Evolutionary conservation across 202 grass and related monocot genomes (phyloP).

Genomic region (Carex arenaria): DNA sequence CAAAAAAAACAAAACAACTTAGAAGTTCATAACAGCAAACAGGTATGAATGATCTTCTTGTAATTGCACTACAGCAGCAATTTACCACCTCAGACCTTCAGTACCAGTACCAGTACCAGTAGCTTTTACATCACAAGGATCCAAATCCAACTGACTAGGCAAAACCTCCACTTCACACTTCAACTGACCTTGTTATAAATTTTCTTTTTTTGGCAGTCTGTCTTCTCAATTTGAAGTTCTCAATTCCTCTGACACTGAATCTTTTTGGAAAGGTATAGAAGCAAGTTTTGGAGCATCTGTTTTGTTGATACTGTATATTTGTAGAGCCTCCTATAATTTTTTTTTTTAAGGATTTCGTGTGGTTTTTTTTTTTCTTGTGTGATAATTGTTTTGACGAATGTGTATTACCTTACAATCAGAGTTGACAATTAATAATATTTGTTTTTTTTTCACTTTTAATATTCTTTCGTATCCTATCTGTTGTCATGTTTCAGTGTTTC

Average conservation of each 20-base stretch:
- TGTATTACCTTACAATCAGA: not conserved
- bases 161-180: not conserved
- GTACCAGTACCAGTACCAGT: not conserved
- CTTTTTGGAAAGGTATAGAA: not conserved
- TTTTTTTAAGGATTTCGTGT: not conserved
- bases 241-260: not conserved
- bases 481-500: not conserved
- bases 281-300: not conserved
- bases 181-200: slow-evolving; percentile 1
- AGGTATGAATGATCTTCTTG: not conserved
- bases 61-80: not conserved
- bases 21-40: not conserved
- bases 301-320: not conserved
- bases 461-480: not conserved
- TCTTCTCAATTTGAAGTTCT: not conserved
- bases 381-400: not conserved
- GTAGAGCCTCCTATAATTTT: not conserved
- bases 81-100: not conserved
- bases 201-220: not conserved
- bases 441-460: not conserved
- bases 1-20: not conserved
- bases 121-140: not conserved
- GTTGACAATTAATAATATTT: not conserved
- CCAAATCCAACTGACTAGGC: not conserved
- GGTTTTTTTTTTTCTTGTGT: not conserved